Evolutionary conservation across 768 basidiomycete genomes (phyloP), one percentile per base, ranked within the genome.

Genomic region (Psilocybe tampanensis): DNA sequence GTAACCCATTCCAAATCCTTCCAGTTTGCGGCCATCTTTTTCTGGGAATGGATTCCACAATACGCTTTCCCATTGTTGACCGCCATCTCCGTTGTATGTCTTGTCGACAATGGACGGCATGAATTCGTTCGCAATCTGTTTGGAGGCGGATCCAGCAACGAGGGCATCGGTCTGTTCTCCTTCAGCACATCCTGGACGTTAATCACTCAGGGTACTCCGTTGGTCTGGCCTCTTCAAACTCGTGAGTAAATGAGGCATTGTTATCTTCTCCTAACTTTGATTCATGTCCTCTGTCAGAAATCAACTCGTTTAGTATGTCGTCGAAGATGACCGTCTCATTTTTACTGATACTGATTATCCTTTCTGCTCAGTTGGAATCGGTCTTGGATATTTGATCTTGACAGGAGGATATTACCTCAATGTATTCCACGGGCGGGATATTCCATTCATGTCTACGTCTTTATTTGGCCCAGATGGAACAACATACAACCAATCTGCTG

Each of bases 111-210:
- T 47, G 73, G 65, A 1, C 74, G 79, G 7, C 72, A 74, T 33
- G 71, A 82, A 58, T 69, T 80, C 15, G 79, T 86, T 59, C 85
- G 84, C 1, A 81, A 84, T 55, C 61, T 89, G 0, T 88, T 89
- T 58, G 88, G 88, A 21, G 88, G 85, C 2, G 73, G 80, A 6
- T 75, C 80, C 34, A 85, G 79, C 29, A 89, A 88, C 57, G 86
- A 89, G 66, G 87, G 86, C 0, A 72, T 89, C 24, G 86, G 87
- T 0, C 64, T 88, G 13, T 55, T 85, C 41, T 81, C 80, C 34
- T 59, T 89, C 44, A 81, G 81, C 29, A 77, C 87, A 29, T 87
- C 88, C 57, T 89, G 85, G 85, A 82, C 80, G 6, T 70, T 84
- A 19, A 83, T 84, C 58, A 79, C 78, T 1, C 82, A 84, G 63